Evolutionary conservation across 441 rosid genomes (phyloP), one percentile per base, ranked within the genome.

Genomic region (Euphorbia celastroides): DNA sequence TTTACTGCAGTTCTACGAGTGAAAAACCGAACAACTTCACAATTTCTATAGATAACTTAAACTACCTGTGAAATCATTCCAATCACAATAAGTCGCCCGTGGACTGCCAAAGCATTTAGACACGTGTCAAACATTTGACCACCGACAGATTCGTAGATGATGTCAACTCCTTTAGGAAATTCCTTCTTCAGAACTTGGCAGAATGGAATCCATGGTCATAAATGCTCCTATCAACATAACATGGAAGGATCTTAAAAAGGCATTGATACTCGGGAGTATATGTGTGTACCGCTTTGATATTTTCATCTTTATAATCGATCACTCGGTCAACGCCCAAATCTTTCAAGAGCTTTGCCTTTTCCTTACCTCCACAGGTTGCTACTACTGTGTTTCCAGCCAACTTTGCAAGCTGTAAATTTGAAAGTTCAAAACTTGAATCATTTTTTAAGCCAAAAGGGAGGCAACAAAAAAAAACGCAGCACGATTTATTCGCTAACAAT

Each of bases 1-100:
- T 20, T 13, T 52, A 52, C 27, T 52, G 25, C 27, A 52, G 27
- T 60, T 16, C 41, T 13, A 57, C 20, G 5, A 9, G 20, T 2
- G 13, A 60, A 26, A 16, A 8, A 31, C 10, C 42, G 26, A 57
- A 26, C 27, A 44, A 13, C 11, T 36, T 31, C 7, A 38, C 36
- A 55, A 42, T 38, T 65, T 2, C 38, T 22, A 7, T 23, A 4
- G 31, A n/a, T 7, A 23, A 30, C 38, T 68, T 70, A 69, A 32
- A 34, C 17, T 78, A 91, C 99, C 99, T 94, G 93, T 30, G 99
- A 94, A 54, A 94, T 94, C 99, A 94, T 94, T 81, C 99, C 99
- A 25, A 94, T 90, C 63, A 92, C 87, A 12, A 94, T 82, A 72
- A 94, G 89, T 60, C 86, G 80, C 36, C 99, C 99, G 36, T 80